Percentiles rank a stretch among this genome's conserved stretches.
Evolutionary conservation across 768 basidiomycete species (phyloP).

Genomic region (Strobilomyces dryophilus): DNA sequence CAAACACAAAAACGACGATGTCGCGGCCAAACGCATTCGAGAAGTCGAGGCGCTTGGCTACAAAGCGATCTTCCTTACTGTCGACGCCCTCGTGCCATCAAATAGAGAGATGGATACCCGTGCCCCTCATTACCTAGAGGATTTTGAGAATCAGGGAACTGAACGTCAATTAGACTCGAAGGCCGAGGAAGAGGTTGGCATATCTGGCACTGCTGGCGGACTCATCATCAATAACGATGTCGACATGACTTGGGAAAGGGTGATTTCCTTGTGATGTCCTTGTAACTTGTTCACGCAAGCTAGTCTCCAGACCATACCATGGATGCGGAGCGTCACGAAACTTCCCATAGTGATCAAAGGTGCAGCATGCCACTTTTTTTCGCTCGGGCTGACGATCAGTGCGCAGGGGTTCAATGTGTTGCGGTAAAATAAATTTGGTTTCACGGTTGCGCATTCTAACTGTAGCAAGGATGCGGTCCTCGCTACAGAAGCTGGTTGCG

Average conservation of each 20-base stretch:
- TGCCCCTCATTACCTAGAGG: conserved; percentile 54
- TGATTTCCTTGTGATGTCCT: conserved; percentile 19
- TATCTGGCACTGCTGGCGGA: conserved; percentile 64
- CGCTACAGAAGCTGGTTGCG: conserved; percentile 77
- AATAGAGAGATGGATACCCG: conserved; percentile 76
- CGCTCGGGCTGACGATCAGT: conserved; percentile 6
- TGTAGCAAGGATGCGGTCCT: conserved; percentile 72
- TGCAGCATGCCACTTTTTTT: conserved; percentile 9
- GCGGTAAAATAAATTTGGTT: conserved; percentile 38
- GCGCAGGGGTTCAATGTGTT: conserved; percentile 67
- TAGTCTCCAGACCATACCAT: conserved; percentile 60
- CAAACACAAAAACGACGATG: conserved; percentile 64
- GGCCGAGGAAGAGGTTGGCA: conserved; percentile 35
- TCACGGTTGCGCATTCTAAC: conserved; percentile 1
- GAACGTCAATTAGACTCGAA: conserved; percentile 22
- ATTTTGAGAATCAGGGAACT: conserved; percentile 41
- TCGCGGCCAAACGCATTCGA: conserved; percentile 65
- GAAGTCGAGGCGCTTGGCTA: conserved; percentile 73
- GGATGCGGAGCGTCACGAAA: conserved; percentile 65
- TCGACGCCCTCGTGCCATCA: conserved; percentile 81
- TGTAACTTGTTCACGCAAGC: background rate
- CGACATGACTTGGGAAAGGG: conserved; percentile 77
- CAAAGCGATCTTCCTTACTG: conserved; percentile 88
- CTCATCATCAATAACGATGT: conserved; percentile 63
- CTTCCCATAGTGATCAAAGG: conserved; percentile 77